Evolutionary conservation across 331 rosid genomes (phyloP).

Genomic region (Arachis monticola): DNA sequence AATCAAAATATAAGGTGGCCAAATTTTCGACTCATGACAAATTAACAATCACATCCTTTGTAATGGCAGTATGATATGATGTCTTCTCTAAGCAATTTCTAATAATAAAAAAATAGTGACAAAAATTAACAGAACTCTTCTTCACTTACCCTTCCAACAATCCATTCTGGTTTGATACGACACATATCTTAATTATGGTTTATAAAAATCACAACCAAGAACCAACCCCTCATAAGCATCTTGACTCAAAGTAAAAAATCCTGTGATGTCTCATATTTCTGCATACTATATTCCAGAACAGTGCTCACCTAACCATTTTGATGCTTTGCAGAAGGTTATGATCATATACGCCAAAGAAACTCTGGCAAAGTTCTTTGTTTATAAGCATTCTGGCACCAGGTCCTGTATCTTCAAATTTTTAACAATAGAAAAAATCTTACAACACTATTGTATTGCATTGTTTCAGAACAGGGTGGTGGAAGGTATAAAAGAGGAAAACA

Average conservation of each 20-base stretch:
- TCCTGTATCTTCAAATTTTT: neutral
- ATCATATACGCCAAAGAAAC: slow-evolving; percentile 32
- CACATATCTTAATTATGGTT: neutral
- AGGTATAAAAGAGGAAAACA: neutral
- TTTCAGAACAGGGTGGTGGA: neutral
- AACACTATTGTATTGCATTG: neutral
- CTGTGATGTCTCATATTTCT: neutral
- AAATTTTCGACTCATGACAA: no score
- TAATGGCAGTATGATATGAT: no score
- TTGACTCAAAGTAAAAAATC: slow-evolving; percentile 24
- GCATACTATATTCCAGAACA: slow-evolving; percentile 17
- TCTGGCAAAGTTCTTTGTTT: slow-evolving; percentile 27
- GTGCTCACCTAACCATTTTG: slow-evolving; percentile 38
- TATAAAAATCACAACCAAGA: neutral
- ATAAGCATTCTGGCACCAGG: neutral
- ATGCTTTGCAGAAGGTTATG: slow-evolving; percentile 34
- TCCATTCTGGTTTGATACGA: neutral
- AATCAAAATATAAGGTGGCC: no score
- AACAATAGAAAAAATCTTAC: neutral
- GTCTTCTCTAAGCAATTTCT: no score
- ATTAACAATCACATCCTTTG: no score
- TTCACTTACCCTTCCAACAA: no score
- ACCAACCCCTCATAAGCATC: neutral
- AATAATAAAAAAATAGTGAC: no score
- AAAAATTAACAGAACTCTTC: no score